Base-by-base conservation (phyloP, 2,329 filamentous ascomycete species). In the Alternaria burnsii region DNA sequence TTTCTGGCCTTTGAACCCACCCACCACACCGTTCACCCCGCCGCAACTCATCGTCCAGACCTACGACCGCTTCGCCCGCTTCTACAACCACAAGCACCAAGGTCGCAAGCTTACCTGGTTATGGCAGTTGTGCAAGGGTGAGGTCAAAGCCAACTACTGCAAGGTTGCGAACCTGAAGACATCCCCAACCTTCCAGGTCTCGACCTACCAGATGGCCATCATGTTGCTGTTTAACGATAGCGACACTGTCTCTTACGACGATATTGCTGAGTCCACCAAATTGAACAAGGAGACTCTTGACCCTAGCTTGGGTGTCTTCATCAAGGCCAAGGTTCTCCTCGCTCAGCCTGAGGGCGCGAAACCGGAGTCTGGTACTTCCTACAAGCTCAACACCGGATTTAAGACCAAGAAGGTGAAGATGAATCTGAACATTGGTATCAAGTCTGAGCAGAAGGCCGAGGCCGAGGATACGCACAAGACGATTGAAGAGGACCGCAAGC, bases 401-500 rank as follows among this genome's bases (percentile, higher is more conserved):
- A 97, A 97, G 86, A 93, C 89, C 83, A 99, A 99, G 86, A 99
- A 98, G 85, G 89, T 97, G 71, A 93, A 97, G 75, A 90, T 98
- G 72, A 99, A 99, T 76, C 84, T 99, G 55, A 99, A 99, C 79
- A 90, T 98, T 55, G 91, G 89, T 58, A 94, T 97, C 81, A 94
- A 97, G 82, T 91, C 93, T 34, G 96, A 99, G 81, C 90, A 94
- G 76, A 98, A 97, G 85, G 92, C 95, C 66, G 95, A 99, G 79
- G 91, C 93, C 67, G 94, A 93, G 63, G 95, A 99, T 77, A 99
- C 95, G 7, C 97, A 98, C 84, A 99, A 99, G 88, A 98, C 93
- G 3, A 97, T 99, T 71, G 95, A 99, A 82, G 95, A 99, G 81
- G 95, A 99, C 79, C 88, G 95, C 63, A 98, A 98, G 82, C 85